Evolutionary conservation across 306 rosid genomes (phyloP), one percentile per base, ranked within the genome.

Genomic region (Cucurbita argyrosperma): DNA sequence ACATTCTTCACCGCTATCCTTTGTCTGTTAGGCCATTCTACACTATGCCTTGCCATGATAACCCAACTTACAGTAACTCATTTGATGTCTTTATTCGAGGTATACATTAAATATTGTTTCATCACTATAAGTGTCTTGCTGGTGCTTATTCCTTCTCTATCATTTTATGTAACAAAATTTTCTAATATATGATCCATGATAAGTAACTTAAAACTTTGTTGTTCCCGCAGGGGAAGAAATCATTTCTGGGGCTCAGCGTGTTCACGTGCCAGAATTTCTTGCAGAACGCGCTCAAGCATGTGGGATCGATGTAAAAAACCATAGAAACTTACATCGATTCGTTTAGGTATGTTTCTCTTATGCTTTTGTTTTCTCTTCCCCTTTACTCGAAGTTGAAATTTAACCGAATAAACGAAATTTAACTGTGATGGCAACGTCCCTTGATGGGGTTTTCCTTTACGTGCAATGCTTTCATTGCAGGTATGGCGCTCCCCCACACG

Each of bases 81-180:
- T 95, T 95, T 74, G 99, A 95, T 42, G 99, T 89, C 83, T 95
- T 95, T 47, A 95, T 95, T 72, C 85, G 99, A 80, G 99, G 99
- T 91, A 84, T 80, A 61, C 53, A 67, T 21, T 57, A 42, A 4
- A 50, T 30, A 63, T 71, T 72, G 21, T 61, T 62, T 26, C 76
- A 45, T 72, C 70, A 54, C 13, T 35, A 51, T 14, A 57, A 7
- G 1, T 68, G 5, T 47, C 13, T 46, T 45, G 6, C 55, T 12
- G 7, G 13, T 40, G 21, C 54, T 21, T 13, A 46, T 21, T 13
- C n/a, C 4, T 47, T 10, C 56, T 8, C 10, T 23, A 26, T 66
- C 54, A 18, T 66, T 19, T 7, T 65, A 42, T 9, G 0, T 10
- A 43, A 10, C 71, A 64, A 40, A 18, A 19, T 39, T 40, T 63